A percentile compares a stretch with the other conserved stretches of the same genome.
Conservation (phyloP, 768 basidiomycete species). For the Heimioporus sp. region DNA sequence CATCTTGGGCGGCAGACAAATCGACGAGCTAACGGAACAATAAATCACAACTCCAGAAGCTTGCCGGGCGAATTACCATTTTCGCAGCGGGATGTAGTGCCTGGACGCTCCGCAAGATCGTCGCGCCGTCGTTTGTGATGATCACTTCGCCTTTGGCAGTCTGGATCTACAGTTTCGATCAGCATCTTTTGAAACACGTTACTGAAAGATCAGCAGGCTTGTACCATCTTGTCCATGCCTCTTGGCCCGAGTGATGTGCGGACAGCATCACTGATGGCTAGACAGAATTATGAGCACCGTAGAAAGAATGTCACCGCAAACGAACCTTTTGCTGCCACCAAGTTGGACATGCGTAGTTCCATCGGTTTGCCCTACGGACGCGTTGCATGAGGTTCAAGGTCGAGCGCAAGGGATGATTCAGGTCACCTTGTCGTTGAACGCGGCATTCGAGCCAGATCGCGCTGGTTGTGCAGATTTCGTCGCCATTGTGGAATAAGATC, state of each 20-base stretch:
- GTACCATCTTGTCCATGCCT: slow-evolving; percentile 99
- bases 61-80: slow-evolving; percentile 59
- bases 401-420: background rate
- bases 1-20: slow-evolving; percentile 95
- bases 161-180: slow-evolving; percentile 67
- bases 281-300: slow-evolving; percentile 5
- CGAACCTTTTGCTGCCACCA: slow-evolving; percentile 96
- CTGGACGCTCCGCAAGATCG: slow-evolving; percentile 92
- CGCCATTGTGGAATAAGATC: slow-evolving; percentile 27
- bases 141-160: slow-evolving; percentile 95
- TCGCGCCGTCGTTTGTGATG: slow-evolving; percentile 98
- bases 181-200: slow-evolving; percentile 3
- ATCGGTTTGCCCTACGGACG: slow-evolving; percentile 86
- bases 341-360: slow-evolving; percentile 95
- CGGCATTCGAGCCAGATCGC: slow-evolving; percentile 60
- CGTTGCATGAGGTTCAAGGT: slow-evolving; percentile 19
- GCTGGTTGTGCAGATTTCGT: slow-evolving; percentile 18
- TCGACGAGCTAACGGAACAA: slow-evolving; percentile 75
- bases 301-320: background rate
- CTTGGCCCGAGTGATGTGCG: slow-evolving; percentile 94
- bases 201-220: slow-evolving; percentile 21
- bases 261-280: slow-evolving; percentile 97
- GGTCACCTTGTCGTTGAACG: slow-evolving; percentile 83
- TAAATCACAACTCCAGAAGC: background rate
- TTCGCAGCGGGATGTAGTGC: slow-evolving; percentile 97